phyloP scores from a whole-genome alignment of 2,329 filamentous ascomycete species.

The Bimuria novae-zelandiae region DNA sequence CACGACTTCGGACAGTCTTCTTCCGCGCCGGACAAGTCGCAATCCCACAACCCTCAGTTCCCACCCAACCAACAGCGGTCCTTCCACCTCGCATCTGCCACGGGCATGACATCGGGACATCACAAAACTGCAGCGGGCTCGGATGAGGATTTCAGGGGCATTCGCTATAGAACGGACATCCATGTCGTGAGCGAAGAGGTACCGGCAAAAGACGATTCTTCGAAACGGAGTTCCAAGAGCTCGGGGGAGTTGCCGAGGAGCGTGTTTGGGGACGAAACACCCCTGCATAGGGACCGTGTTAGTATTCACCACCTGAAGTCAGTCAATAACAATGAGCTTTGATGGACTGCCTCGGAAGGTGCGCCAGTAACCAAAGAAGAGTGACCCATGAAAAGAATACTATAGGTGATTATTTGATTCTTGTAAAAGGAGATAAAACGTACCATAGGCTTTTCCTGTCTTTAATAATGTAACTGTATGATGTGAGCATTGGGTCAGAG shows the following conservation, averaged over 20 bases:
- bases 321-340: no score
- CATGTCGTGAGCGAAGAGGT: constrained; percentile 27
- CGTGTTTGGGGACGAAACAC: constrained; percentile 36
- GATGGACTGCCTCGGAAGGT: no score
- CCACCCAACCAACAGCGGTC: not conserved
- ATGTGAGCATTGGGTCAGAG: no score
- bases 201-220: constrained; percentile 15
- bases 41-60: not conserved
- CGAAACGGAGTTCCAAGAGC: constrained; percentile 15
- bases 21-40: constrained; percentile 2
- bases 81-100: not conserved
- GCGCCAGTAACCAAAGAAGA: no score
- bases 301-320: no score
- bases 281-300: constrained; percentile 22
- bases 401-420: no score
- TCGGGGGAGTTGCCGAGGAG: constrained; percentile 25
- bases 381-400: no score
- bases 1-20: constrained; percentile 14
- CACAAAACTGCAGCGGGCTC: constrained; percentile 21
- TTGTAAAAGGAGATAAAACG: no score
- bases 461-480: no score
- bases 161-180: constrained; percentile 33
- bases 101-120: not conserved
- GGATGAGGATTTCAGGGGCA: constrained; percentile 28
- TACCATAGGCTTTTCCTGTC: no score